Percentiles rank a stretch among this genome's conserved stretches.
Evolutionary conservation across 352 stramenopile species (phyloP).

Genomic region (Pythium angustatum): DNA sequence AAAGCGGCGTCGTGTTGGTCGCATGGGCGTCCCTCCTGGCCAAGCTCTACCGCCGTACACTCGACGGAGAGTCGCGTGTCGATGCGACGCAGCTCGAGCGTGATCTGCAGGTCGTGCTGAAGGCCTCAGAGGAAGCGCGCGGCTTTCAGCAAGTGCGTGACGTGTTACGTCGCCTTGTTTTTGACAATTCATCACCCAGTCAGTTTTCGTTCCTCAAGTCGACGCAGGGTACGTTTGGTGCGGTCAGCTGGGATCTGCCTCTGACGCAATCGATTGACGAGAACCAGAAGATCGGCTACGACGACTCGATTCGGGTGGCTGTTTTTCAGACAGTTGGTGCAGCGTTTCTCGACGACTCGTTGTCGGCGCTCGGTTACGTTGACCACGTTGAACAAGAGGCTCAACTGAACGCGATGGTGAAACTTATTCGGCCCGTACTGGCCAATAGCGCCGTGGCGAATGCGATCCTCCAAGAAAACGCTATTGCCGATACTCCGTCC

Average conservation of each 20-base stretch:
- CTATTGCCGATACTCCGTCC: not conserved
- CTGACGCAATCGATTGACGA: not conserved
- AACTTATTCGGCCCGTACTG: slow-evolving; percentile 55
- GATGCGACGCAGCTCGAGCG: slow-evolving; percentile 32
- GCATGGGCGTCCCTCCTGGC: slow-evolving; percentile 55
- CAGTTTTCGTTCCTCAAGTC: slow-evolving; percentile 24
- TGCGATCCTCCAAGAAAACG: slow-evolving; percentile 19
- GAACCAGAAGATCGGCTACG: slow-evolving; percentile 3
- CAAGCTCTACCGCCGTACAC: slow-evolving; percentile 30
- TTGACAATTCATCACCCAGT: slow-evolving; percentile 29
- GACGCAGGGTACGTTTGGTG: slow-evolving; percentile 8
- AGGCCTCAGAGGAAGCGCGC: slow-evolving; percentile 39
- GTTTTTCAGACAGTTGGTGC: slow-evolving; percentile 57
- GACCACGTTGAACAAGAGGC: slow-evolving; percentile 42
- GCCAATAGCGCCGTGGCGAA: slow-evolving; percentile 42
- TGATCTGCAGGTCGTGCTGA: slow-evolving; percentile 46
- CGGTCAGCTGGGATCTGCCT: slow-evolving; percentile 13
- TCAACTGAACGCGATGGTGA: slow-evolving; percentile 67
- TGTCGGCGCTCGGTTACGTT: slow-evolving; percentile 54
- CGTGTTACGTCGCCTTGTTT: slow-evolving; percentile 46
- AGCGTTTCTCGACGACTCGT: slow-evolving; percentile 59
- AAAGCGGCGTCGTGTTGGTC: slow-evolving; percentile 50
- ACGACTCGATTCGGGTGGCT: slow-evolving; percentile 22
- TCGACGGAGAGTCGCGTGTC: not conserved
- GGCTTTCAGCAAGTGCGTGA: slow-evolving; percentile 62